These are phyloP conservation scores for Sanguinoderma infundibulare DNA, from an alignment of 1,284 basidiomycete genomes.

Conservation along the genomic window DNA sequence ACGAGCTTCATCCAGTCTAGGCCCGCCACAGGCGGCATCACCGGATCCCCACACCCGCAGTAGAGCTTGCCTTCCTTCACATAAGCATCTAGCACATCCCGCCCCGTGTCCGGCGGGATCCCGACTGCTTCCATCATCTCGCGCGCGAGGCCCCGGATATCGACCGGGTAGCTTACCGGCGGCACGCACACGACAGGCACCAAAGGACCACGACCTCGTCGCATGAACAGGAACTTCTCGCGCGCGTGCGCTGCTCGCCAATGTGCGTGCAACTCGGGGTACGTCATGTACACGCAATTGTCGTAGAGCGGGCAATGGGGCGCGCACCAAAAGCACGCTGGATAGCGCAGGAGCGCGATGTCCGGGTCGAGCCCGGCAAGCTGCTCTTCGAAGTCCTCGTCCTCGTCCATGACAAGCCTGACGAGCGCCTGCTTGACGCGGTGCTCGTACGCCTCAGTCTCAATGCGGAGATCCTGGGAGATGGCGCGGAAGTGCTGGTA, in stretches of 20 bases:
- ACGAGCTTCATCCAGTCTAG: slow-evolving; percentile 3
- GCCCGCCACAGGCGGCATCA: not conserved
- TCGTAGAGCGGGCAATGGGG: no score
- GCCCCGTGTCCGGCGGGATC: not conserved
- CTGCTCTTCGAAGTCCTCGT: not conserved
- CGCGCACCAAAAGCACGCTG: not conserved
- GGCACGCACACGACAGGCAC: no score
- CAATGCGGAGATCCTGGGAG: not conserved
- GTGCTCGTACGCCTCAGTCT: not conserved
- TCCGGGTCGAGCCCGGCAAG: not conserved
- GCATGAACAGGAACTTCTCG: no score
- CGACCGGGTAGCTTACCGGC: not conserved
- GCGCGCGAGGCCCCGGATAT: not conserved
- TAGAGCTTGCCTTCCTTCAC: slow-evolving; percentile 2
- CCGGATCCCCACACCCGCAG: slow-evolving; percentile 9
- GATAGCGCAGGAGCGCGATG: not conserved
- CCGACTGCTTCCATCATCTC: slow-evolving; percentile 1
- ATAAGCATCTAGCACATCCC: not conserved
- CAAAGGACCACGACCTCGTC: no score
- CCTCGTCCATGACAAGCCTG: no score
- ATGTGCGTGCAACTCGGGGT: not conserved
- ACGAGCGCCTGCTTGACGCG: not conserved
- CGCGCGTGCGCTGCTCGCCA: not conserved
- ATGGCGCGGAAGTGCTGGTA: not conserved
- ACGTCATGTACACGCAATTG: not conserved